A percentile compares a stretch with the other conserved stretches of the same genome.
These are phyloP conservation scores for Cinnamomum chago DNA, from an alignment of 164 flowering plant species.

Conservation along the genomic window DNA sequence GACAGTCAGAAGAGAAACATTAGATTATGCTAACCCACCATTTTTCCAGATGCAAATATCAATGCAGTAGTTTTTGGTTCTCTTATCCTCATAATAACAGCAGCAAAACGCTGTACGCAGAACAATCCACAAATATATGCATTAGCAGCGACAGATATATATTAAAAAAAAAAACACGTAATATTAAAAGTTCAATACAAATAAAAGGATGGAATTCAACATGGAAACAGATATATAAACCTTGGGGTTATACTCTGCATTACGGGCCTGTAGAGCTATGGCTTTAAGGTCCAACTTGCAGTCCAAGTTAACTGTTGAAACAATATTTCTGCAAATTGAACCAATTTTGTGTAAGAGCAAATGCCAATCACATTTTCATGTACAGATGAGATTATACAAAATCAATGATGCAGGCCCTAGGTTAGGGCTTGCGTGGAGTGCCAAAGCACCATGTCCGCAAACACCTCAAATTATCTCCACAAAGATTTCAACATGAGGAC, in stretches of 20 bases:
- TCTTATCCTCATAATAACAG: slow-evolving; percentile 88
- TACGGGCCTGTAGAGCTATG: slow-evolving; percentile 83
- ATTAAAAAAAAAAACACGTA: too few relatives aligned
- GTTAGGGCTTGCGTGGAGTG: too few relatives aligned
- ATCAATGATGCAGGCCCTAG: too few relatives aligned
- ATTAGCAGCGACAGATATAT: too few relatives aligned
- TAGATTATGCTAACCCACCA: slow-evolving; percentile 43
- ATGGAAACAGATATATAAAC: slow-evolving; percentile 22
- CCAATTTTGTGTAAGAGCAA: neutral
- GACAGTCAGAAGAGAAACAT: neutral
- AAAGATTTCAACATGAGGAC: too few relatives aligned
- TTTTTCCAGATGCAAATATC: slow-evolving; percentile 93
- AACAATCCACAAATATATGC: neutral
- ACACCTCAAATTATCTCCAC: too few relatives aligned
- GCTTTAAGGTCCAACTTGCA: slow-evolving; percentile 85
- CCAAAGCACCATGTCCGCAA: too few relatives aligned
- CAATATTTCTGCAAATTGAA: slow-evolving; percentile 57
- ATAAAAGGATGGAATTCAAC: neutral
- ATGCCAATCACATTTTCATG: neutral
- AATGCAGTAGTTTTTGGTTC: slow-evolving; percentile 90
- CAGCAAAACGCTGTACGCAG: slow-evolving; percentile 82
- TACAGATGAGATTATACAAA: neutral
- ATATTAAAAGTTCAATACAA: neutral
- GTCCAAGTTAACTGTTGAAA: slow-evolving; percentile 87
- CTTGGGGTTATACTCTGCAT: slow-evolving; percentile 95